These are phyloP conservation scores for Naegleria gruberi DNA, from an alignment of 208 protist species.

Conservation along the genomic window DNA sequence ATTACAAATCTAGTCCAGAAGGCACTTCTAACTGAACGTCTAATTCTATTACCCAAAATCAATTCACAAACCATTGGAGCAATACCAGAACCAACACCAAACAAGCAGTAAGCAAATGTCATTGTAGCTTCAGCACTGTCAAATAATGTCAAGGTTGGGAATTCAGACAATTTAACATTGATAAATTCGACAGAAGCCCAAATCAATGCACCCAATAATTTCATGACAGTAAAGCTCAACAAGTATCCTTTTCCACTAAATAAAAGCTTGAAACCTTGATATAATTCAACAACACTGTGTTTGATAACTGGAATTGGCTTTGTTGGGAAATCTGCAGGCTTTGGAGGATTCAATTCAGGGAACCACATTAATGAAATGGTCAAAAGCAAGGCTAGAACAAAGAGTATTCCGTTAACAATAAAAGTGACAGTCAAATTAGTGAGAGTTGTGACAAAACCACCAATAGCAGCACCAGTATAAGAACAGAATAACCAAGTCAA, in stretches of 20 bases:
- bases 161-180: neutral
- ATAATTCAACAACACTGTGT: neutral
- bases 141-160: neutral
- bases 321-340: neutral
- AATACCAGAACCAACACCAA: constrained; percentile 1
- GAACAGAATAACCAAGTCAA: constrained; percentile 16
- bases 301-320: neutral
- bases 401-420: neutral
- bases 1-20: neutral
- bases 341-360: neutral
- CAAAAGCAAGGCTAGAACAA: neutral
- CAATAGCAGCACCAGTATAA: neutral
- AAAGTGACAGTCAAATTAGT: neutral
- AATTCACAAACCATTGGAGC: neutral
- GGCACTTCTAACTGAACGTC: neutral
- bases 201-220: neutral
- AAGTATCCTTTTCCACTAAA: neutral
- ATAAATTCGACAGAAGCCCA: neutral
- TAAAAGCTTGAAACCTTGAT: neutral
- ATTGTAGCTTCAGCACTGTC: neutral
- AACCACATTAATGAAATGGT: neutral
- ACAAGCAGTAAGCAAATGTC: neutral
- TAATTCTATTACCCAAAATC: neutral
- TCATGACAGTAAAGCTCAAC: neutral
- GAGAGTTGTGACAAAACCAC: neutral